Percentiles rank a stretch among this genome's conserved stretches.
phyloP scores from a whole-genome alignment of 305 asterid species.

The Plantago coronopus region DNA sequence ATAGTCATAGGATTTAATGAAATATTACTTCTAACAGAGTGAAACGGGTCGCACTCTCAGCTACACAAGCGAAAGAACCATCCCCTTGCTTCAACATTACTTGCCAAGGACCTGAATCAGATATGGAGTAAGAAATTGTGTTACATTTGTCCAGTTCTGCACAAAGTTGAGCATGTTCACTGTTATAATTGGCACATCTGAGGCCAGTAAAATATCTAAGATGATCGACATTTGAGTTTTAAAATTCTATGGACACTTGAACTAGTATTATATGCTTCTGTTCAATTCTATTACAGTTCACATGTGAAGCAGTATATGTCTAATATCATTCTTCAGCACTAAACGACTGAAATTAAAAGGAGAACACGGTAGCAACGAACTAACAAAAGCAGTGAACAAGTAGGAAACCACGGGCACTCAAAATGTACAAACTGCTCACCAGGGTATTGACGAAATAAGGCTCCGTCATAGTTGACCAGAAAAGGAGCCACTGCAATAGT shows the following conservation, averaged over 20 bases:
- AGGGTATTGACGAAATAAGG: slow-evolving; percentile 90
- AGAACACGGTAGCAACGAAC: background rate
- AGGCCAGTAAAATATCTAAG: too few relatives aligned
- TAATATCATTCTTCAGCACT: too few relatives aligned
- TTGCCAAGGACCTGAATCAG: slow-evolving; percentile 89
- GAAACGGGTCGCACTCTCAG: slow-evolving; percentile 85
- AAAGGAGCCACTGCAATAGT: slow-evolving; percentile 97
- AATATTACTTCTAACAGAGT: slow-evolving; percentile 72
- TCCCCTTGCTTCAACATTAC: slow-evolving; percentile 95
- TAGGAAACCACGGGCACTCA: background rate
- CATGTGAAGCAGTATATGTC: too few relatives aligned
- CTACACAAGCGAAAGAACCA: slow-evolving; percentile 88
- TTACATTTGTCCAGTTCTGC: background rate
- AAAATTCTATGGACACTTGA: too few relatives aligned
- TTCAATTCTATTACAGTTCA: too few relatives aligned
- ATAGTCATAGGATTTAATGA: slow-evolving; percentile 16
- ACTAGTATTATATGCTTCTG: too few relatives aligned
- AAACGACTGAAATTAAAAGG: background rate
- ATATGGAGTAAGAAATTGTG: slow-evolving; percentile 3
- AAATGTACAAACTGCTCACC: slow-evolving; percentile 38
- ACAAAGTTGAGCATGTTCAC: background rate
- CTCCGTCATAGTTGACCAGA: slow-evolving; percentile 83
- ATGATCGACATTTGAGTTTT: too few relatives aligned
- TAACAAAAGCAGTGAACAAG: slow-evolving; percentile 2
- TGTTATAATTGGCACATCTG: too few relatives aligned